phyloP scores from a whole-genome alignment of 73 alveolate species.

The Uronychia setigera region DNA sequence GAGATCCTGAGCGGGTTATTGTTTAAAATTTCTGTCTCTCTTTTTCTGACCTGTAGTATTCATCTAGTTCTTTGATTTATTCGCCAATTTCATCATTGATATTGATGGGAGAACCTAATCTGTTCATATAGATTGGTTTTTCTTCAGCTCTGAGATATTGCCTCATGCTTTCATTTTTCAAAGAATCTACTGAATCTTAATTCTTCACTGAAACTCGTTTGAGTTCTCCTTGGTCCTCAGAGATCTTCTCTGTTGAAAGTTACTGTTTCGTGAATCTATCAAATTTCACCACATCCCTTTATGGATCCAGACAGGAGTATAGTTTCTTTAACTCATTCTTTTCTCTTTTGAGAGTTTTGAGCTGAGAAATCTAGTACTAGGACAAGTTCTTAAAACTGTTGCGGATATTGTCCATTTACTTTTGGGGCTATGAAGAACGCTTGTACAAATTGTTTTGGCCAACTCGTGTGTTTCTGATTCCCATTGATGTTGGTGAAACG shows the following conservation, averaged over 20 bases:
- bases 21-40: background rate
- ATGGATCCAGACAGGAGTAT: background rate
- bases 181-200: background rate
- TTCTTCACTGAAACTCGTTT: background rate
- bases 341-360: background rate
- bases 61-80: background rate
- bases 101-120: too few species aligned
- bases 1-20: background rate
- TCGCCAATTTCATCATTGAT: background rate
- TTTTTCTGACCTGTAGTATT: background rate
- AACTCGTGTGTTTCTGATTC: background rate
- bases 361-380: background rate
- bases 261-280: background rate
- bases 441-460: too few species aligned
- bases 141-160: background rate
- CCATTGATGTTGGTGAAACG: background rate
- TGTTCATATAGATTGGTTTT: too few species aligned
- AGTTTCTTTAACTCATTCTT: background rate
- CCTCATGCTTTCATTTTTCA: background rate
- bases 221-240: background rate
- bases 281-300: background rate
- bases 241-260: background rate
- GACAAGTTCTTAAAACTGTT: background rate
- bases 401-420: background rate
- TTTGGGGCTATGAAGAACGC: background rate